phyloP scores from a whole-genome alignment of 2,329 filamentous ascomycete genomes.

The Pseudogymnoascus sp. region DNA sequence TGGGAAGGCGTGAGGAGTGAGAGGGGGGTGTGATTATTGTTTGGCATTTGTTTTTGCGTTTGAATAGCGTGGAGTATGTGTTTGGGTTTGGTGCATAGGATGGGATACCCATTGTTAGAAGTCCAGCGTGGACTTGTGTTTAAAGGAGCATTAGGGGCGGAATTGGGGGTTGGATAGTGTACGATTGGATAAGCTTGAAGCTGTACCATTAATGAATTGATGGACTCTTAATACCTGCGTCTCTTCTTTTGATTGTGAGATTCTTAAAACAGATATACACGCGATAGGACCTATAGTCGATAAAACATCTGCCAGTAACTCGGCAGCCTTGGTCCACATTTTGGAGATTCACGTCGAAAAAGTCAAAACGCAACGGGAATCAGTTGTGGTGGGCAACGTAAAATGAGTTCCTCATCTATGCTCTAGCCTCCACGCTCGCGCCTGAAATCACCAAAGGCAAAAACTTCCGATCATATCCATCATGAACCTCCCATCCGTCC shows the following conservation, averaged over 20 bases:
- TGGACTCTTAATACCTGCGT: not conserved
- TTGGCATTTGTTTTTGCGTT: not conserved
- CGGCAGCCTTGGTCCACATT: not conserved
- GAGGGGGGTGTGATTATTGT: not conserved
- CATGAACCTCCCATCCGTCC: not conserved
- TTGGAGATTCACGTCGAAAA: not conserved
- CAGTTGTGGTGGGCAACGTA: not conserved
- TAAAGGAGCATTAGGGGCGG: not conserved
- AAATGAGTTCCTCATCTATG: not conserved
- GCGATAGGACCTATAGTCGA: not conserved
- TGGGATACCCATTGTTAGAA: slow-evolving; percentile 1
- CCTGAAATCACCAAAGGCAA: not conserved
- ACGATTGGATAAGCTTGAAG: slow-evolving; percentile 3
- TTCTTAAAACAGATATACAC: not conserved
- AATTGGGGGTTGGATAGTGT: not conserved
- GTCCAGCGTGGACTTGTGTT: not conserved
- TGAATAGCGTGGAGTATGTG: not conserved
- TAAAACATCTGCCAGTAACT: not conserved
- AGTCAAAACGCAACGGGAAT: not conserved
- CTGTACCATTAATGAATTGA: not conserved
- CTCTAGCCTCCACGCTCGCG: not conserved
- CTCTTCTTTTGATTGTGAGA: not conserved
- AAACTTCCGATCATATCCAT: not conserved
- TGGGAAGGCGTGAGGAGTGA: not conserved
- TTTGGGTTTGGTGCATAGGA: not conserved